Conservation (phyloP, 2,329 filamentous ascomycete species). For the Trichoderma brevicompactum region DNA sequence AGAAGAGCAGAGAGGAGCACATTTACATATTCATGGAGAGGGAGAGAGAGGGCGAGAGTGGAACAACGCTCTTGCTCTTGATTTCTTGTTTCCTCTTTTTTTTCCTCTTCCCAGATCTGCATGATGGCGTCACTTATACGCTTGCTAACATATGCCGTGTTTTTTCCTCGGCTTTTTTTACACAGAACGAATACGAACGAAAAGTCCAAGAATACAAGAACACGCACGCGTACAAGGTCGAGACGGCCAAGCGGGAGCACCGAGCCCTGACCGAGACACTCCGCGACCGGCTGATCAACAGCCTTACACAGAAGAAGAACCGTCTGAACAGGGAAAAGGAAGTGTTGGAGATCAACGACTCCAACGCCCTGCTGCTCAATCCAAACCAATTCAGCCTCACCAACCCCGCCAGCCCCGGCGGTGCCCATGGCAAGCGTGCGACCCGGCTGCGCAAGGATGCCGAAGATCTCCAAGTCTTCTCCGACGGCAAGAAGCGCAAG, state of each 20-base stretch:
- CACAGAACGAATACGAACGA: constrained; percentile 65
- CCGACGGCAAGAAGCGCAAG: constrained; percentile 66
- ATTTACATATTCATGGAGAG: neutral
- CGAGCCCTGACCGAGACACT: constrained; percentile 62
- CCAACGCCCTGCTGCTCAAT: constrained; percentile 67
- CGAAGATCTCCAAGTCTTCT: constrained; percentile 60
- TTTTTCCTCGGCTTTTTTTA: constrained; percentile 19
- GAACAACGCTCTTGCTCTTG: neutral
- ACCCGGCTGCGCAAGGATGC: constrained; percentile 64
- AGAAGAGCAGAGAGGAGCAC: constrained; percentile 37
- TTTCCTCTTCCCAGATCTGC: neutral
- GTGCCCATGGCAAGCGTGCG: constrained; percentile 65
- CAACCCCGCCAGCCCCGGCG: constrained; percentile 67
- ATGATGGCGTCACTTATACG: constrained; percentile 13
- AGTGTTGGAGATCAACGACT: constrained; percentile 68
- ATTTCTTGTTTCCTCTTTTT: neutral
- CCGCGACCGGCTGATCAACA: constrained; percentile 69
- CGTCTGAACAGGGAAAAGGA: constrained; percentile 69
- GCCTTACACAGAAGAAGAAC: constrained; percentile 66
- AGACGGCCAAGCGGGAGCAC: constrained; percentile 66
- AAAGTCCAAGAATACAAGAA: constrained; percentile 64
- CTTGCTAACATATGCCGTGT: constrained; percentile 2
- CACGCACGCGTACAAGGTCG: constrained; percentile 63
- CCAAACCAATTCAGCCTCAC: constrained; percentile 70
- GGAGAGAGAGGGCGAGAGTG: neutral